These are phyloP conservation scores for Coniella lustricola DNA, from an alignment of 2,329 filamentous ascomycete genomes.

Conservation along the genomic window DNA sequence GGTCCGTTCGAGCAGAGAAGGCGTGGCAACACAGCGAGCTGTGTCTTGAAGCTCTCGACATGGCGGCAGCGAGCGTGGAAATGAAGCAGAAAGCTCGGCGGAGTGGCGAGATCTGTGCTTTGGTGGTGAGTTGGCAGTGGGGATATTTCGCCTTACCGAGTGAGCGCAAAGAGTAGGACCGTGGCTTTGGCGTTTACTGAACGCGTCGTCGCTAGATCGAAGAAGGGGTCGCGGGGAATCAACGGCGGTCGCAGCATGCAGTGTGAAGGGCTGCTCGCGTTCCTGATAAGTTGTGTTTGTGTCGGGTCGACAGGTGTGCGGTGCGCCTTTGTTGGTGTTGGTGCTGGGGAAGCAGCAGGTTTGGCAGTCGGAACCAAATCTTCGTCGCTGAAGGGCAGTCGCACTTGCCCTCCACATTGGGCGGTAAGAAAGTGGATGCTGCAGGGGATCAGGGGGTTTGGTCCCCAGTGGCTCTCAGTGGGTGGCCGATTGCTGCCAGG, in stretches of 20 bases:
- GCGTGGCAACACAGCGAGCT: not conserved
- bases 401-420: constrained; percentile 1
- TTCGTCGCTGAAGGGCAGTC: constrained; percentile 4
- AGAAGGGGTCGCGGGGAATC: not conserved
- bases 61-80: not conserved
- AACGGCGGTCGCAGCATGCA: not conserved
- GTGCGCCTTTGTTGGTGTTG: not conserved
- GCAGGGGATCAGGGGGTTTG: constrained; percentile 1
- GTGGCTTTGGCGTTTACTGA: not conserved
- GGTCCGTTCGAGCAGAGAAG: not conserved
- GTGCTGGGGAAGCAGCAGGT: no score
- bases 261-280: not conserved
- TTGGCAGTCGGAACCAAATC: constrained; percentile 4
- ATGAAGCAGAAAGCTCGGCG: not conserved
- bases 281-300: constrained; percentile 7
- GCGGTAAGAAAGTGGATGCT: constrained; percentile 1
- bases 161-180: constrained; percentile 7
- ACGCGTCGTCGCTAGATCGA: not conserved
- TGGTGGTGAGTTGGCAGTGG: constrained; percentile 6
- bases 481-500: not conserved
- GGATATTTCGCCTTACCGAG: constrained; percentile 10
- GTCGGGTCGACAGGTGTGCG: not conserved
- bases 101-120: not conserved
- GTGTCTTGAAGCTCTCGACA: not conserved
- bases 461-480: not conserved